Percentiles rank a stretch among this genome's conserved stretches.
Conservation (phyloP, 139 green algal species). For the Chlamydomonas eustigma region DNA sequence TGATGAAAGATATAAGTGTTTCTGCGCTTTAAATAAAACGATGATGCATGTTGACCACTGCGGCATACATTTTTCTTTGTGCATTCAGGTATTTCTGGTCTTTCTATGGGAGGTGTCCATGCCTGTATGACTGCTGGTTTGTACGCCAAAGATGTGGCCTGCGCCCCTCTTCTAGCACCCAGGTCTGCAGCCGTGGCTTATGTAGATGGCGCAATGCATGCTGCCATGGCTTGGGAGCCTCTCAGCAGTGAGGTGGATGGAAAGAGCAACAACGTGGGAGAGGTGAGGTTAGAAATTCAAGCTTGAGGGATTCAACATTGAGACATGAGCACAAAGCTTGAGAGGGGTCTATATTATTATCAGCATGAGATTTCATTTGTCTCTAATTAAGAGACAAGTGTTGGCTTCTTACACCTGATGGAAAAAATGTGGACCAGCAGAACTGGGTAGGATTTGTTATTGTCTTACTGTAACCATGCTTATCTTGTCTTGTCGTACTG, state of each 20-base stretch:
- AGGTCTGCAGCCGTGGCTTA: constrained; percentile 71
- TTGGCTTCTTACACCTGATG: not conserved
- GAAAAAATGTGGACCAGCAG: too few relatives aligned
- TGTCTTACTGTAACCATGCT: not conserved
- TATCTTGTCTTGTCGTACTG: not conserved
- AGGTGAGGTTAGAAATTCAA: too few relatives aligned
- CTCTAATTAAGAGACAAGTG: too few relatives aligned
- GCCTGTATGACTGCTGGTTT: constrained; percentile 74
- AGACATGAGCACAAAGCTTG: too few relatives aligned
- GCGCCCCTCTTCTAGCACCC: constrained; percentile 68
- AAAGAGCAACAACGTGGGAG: not conserved
- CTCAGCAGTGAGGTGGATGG: constrained; percentile 23
- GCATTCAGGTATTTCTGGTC: constrained; percentile 63
- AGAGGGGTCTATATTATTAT: too few relatives aligned
- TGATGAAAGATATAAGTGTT: too few relatives aligned
- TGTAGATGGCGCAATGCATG: constrained; percentile 64
- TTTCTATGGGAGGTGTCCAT: constrained; percentile 89
- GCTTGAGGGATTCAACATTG: too few relatives aligned
- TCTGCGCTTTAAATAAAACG: too few relatives aligned
- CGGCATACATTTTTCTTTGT: too few relatives aligned
- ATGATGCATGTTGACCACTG: too few relatives aligned
- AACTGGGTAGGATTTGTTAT: not conserved
- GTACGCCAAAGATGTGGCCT: constrained; percentile 59
- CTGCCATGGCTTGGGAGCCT: constrained; percentile 35
- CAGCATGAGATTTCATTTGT: too few relatives aligned